Evolutionary conservation across 768 basidiomycete genomes (phyloP).

Genomic region (Rhizopogon vinicolor): DNA sequence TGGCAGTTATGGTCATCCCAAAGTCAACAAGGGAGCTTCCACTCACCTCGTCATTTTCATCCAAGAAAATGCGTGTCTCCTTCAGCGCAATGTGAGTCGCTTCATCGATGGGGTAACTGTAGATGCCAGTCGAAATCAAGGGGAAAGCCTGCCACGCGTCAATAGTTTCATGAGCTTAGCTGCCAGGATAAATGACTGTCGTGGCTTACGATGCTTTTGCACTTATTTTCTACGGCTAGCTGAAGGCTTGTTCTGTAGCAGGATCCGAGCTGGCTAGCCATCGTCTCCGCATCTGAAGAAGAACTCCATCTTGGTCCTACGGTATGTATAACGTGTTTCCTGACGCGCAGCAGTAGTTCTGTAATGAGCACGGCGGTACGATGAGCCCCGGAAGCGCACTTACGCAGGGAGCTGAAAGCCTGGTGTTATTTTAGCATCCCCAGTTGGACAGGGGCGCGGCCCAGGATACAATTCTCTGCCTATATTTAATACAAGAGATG

Average conservation of each 20-base stretch:
- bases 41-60: constrained; percentile 44
- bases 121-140: constrained; percentile 75
- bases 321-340: constrained; percentile 72
- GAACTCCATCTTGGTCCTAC: constrained; percentile 71
- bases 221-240: constrained; percentile 52
- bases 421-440: constrained; percentile 74
- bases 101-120: constrained; percentile 69
- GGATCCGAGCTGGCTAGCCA: constrained; percentile 54
- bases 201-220: constrained; percentile 55
- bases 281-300: constrained; percentile 31
- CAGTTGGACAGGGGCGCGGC: constrained; percentile 48
- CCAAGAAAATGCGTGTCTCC: constrained; percentile 51
- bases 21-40: not conserved
- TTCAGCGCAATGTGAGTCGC: constrained; percentile 70
- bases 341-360: constrained; percentile 16
- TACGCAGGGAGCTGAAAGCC: constrained; percentile 78
- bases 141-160: constrained; percentile 67
- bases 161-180: not conserved
- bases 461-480: constrained; percentile 1
- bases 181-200: not conserved
- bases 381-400: constrained; percentile 21
- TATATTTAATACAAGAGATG: not conserved
- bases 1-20: not conserved
- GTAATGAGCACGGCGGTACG: not conserved
- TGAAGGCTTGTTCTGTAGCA: constrained; percentile 66